A percentile compares a stretch with the other conserved stretches of the same genome.
phyloP scores from a whole-genome alignment of 2,329 filamentous ascomycete genomes.

The Ophiostoma australiae region DNA sequence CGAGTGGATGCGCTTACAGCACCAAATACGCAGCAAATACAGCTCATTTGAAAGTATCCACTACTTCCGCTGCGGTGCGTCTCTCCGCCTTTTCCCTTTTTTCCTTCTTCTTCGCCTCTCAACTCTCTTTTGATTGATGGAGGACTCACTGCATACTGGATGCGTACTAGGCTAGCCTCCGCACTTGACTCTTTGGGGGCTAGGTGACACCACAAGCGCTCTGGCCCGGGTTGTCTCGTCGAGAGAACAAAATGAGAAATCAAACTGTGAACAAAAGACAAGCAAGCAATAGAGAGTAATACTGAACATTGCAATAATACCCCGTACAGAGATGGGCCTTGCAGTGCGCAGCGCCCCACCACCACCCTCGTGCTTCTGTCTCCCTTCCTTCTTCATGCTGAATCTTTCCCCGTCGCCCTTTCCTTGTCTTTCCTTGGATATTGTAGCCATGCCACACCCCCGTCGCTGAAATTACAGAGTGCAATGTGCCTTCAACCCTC shows the following conservation, averaged over 20 bases:
- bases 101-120: not conserved
- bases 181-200: constrained; percentile 6
- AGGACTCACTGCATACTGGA: constrained; percentile 7
- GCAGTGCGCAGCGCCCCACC: not conserved
- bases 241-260: too few relatives aligned
- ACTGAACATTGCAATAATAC: too few relatives aligned
- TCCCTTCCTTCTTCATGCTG: not conserved
- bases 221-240: not conserved
- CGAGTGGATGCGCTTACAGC: not conserved
- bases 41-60: not conserved
- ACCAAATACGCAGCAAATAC: not conserved
- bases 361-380: not conserved
- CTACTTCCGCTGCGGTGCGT: not conserved
- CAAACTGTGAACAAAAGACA: too few relatives aligned
- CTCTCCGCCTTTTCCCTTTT: not conserved
- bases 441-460: too few relatives aligned
- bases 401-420: not conserved
- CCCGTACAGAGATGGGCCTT: not conserved
- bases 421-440: too few relatives aligned
- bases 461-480: not conserved
- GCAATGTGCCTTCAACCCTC: not conserved
- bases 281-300: too few relatives aligned
- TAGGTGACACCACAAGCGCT: not conserved
- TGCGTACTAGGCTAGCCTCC: not conserved
- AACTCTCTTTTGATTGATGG: not conserved